phyloP scores from a whole-genome alignment of 441 rosid genomes.

The Bocquillonia castaneifolia region DNA sequence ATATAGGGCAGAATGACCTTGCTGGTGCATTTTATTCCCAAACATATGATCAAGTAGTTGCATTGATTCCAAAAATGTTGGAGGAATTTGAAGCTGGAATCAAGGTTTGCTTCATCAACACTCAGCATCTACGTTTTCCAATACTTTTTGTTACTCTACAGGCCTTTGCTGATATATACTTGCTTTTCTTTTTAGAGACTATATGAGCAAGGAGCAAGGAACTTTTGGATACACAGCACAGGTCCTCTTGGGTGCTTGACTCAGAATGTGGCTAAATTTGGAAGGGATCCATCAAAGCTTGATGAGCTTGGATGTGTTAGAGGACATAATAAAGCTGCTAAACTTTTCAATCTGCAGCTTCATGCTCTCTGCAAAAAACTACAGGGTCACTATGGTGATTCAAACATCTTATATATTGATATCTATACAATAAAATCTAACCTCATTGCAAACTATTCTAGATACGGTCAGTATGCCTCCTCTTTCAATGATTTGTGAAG shows the following conservation, averaged over 20 bases:
- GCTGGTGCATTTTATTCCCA: slow-evolving; percentile 93
- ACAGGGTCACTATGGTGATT: slow-evolving; percentile 50
- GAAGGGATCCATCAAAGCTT: slow-evolving; percentile 68
- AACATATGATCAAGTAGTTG: slow-evolving; percentile 70
- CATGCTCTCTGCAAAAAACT: slow-evolving; percentile 64
- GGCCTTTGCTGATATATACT: not conserved
- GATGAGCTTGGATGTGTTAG: slow-evolving; percentile 77
- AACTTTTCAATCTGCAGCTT: slow-evolving; percentile 77
- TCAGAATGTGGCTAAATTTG: slow-evolving; percentile 81
- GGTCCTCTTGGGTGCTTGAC: slow-evolving; percentile 92
- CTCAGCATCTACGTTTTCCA: not conserved
- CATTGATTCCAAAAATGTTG: slow-evolving; percentile 60
- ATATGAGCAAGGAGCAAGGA: slow-evolving; percentile 74
- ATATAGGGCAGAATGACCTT: slow-evolving; percentile 92
- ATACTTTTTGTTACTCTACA: too few species aligned
- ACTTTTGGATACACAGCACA: slow-evolving; percentile 90
- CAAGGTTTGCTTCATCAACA: slow-evolving; percentile 42
- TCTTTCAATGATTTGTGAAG: too few species aligned
- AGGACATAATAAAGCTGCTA: slow-evolving; percentile 78
- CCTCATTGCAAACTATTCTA: slow-evolving; percentile 65
- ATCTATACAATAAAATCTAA: slow-evolving; percentile 66
- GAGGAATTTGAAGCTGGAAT: slow-evolving; percentile 65
- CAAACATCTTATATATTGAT: slow-evolving; percentile 69
- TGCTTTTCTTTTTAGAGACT: slow-evolving; percentile 39
- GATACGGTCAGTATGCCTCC: slow-evolving; percentile 45